Evolutionary conservation across 2,329 filamentous ascomycete genomes (phyloP).

Genomic region (Penicillium sp.): DNA sequence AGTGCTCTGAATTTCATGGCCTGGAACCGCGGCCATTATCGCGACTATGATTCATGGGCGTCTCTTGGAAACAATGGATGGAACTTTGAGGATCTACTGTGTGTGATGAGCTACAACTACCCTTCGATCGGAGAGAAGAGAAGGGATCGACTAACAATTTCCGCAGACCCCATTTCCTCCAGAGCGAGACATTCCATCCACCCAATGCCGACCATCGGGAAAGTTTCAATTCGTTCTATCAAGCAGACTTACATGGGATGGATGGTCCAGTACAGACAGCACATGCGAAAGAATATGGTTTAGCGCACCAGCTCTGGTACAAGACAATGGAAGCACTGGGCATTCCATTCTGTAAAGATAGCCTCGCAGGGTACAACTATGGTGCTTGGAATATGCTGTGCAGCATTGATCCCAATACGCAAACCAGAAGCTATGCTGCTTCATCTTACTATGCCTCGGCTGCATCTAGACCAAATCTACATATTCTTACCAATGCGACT

Average conservation of each 20-base stretch:
- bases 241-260: constrained; percentile 29
- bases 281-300: constrained; percentile 24
- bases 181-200: constrained; percentile 50
- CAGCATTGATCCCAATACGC: constrained; percentile 33
- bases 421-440: constrained; percentile 28
- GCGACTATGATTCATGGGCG: constrained; percentile 40
- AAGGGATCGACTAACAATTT: not conserved
- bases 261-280: constrained; percentile 40
- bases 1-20: constrained; percentile 39
- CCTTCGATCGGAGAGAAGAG: too few relatives aligned
- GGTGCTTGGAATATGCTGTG: constrained; percentile 44
- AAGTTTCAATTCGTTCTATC: constrained; percentile 26
- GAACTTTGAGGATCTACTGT: constrained; percentile 31
- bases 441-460: not conserved
- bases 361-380: constrained; percentile 46
- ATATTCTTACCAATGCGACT: constrained; percentile 53
- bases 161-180: constrained; percentile 58
- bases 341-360: constrained; percentile 40
- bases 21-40: constrained; percentile 25
- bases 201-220: constrained; percentile 31
- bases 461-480: constrained; percentile 47
- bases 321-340: constrained; percentile 43
- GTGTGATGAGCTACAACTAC: constrained; percentile 5
- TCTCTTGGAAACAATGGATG: constrained; percentile 35
- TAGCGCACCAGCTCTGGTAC: constrained; percentile 53